Evolutionary conservation across 306 rosid genomes (phyloP).

Genomic region (Cajanus cajan): DNA sequence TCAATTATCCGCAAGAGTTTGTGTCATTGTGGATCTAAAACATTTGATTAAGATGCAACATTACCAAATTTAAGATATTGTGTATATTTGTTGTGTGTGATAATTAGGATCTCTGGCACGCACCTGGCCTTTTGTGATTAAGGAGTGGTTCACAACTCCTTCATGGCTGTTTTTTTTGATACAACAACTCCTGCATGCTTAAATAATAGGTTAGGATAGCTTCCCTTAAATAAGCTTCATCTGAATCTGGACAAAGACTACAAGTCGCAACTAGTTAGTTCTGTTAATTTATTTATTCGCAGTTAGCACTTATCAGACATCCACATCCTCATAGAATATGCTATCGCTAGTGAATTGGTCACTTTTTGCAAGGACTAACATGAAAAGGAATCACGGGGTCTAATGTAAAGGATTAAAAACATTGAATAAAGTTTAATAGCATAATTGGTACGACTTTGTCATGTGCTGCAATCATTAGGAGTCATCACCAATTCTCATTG

Average conservation of each 20-base stretch:
- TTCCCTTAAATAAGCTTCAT: neutral
- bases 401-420: neutral
- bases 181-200: neutral
- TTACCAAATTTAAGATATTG: neutral
- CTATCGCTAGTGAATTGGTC: neutral
- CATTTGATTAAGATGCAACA: neutral
- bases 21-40: neutral
- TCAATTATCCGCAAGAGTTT: neutral
- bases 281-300: no score
- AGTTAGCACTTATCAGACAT: neutral
- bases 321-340: neutral
- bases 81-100: neutral
- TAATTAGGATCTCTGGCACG: neutral
- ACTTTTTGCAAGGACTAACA: neutral
- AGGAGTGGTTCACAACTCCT: neutral
- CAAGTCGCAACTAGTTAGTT: neutral
- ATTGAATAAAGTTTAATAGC: neutral
- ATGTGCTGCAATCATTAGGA: constrained; percentile 10
- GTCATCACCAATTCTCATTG: neutral
- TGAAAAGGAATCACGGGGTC: neutral
- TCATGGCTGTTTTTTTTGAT: no score
- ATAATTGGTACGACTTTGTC: neutral
- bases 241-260: neutral
- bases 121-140: no score
- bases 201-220: neutral